phyloP scores from a whole-genome alignment of 108 stramenopile genomes.

The Epithemia pelagica region DNA sequence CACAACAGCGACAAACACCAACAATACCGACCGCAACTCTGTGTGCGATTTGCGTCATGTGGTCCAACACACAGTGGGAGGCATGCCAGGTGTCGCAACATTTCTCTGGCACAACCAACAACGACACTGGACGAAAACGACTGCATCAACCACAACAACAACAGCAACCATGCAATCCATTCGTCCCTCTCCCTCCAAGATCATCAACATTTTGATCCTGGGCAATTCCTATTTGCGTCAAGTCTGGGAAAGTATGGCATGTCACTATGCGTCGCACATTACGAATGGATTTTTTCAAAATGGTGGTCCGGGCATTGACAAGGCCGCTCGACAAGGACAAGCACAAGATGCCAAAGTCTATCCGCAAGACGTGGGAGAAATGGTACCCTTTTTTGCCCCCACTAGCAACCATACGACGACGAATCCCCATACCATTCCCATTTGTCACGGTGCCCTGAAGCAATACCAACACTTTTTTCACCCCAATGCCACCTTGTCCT shows the following conservation, averaged over 20 bases:
- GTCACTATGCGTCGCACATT: constrained; percentile 8
- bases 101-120: neutral
- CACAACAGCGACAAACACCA: too few species aligned
- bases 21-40: neutral
- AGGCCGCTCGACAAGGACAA: constrained; percentile 10
- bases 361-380: constrained; percentile 9
- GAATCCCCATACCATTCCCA: constrained; percentile 2
- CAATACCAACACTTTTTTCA: neutral
- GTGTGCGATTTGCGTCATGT: constrained; percentile 10
- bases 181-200: neutral
- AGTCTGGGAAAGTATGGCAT: constrained; percentile 18
- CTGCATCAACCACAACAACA: neutral
- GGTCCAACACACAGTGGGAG: constrained; percentile 10
- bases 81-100: constrained; percentile 6
- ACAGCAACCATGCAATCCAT: neutral
- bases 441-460: neutral
- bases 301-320: constrained; percentile 5
- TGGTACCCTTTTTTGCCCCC: neutral
- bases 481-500: neutral
- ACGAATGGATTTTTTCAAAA: constrained; percentile 7
- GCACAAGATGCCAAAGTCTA: neutral
- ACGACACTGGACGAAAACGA: neutral
- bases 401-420: too few species aligned
- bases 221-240: constrained; percentile 23
- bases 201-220: constrained; percentile 6